Evolutionary conservation across 192 early-diverging fungal species (phyloP).

Genomic region (Gaertneriomyces semiglobifer): DNA sequence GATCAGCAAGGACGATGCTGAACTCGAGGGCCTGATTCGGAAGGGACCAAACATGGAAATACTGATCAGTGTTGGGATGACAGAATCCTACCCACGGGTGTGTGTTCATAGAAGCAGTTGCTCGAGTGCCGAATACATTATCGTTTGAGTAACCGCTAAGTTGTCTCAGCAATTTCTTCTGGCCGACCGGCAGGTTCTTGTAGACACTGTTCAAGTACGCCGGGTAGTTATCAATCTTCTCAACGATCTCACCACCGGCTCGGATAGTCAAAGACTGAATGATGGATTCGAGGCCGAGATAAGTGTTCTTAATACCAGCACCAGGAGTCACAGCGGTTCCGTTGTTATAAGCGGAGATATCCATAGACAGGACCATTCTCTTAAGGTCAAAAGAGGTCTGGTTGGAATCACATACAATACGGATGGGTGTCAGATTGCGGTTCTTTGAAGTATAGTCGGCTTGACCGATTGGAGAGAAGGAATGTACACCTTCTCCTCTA

Average conservation of each 20-base stretch:
- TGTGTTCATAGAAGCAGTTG: constrained; percentile 3
- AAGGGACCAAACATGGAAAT: neutral
- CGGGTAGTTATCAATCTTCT: constrained; percentile 3
- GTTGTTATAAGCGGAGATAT: constrained; percentile 3
- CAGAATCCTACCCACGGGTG: neutral
- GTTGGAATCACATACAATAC: neutral
- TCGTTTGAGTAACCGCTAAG: no score
- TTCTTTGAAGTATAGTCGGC: neutral
- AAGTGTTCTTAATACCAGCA: no score
- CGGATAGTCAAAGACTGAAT: neutral
- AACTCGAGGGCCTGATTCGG: constrained; percentile 6
- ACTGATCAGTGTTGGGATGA: neutral
- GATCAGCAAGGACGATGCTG: constrained; percentile 4
- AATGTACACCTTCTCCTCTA: neutral
- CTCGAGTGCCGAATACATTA: no score
- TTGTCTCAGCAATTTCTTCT: constrained; percentile 14
- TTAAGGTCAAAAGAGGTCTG: neutral
- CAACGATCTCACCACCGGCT: constrained; percentile 8
- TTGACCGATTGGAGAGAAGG: neutral
- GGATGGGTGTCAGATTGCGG: constrained; percentile 5
- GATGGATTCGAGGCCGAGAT: constrained; percentile 14
- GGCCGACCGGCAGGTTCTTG: constrained; percentile 2
- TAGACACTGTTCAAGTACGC: neutral
- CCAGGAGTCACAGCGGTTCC: no score
- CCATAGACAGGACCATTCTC: constrained; percentile 3